Percentiles rank a stretch among this genome's conserved stretches.
Evolutionary conservation across 495 filamentous ascomycete species (phyloP).

Genomic region (Friedmanniomyces endolithicus): DNA sequence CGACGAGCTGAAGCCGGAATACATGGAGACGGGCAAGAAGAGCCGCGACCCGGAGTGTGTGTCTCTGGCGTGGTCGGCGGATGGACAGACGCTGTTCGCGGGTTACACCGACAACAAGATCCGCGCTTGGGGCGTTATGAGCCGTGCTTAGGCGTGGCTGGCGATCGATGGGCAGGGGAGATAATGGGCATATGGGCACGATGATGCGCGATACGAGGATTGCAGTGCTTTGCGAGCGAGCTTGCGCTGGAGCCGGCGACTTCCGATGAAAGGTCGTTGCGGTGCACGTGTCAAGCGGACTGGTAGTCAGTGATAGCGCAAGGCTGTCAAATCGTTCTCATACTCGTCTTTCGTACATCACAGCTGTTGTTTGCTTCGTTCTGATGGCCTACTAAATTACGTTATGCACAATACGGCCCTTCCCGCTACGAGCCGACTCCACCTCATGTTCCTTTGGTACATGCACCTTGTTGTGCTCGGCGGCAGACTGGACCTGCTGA

Average conservation of each 20-base stretch:
- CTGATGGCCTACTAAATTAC: no score
- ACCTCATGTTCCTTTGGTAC: no score
- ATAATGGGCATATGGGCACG: slow-evolving; percentile 7
- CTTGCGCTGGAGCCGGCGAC: slow-evolving; percentile 13
- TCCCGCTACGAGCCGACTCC: no score
- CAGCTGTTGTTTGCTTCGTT: no score
- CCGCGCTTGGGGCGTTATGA: slow-evolving; percentile 98
- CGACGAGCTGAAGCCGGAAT: slow-evolving; percentile 98
- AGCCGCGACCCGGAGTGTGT: slow-evolving; percentile 97
- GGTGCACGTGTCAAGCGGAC: slow-evolving; percentile 14
- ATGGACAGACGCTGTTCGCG: slow-evolving; percentile 97
- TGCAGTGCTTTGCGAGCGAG: slow-evolving; percentile 12
- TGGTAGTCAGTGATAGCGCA: neutral
- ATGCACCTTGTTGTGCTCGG: no score
- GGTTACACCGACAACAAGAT: slow-evolving; percentile 99
- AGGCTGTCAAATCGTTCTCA: neutral
- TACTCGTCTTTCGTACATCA: no score
- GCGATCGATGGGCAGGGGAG: neutral
- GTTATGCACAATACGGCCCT: no score
- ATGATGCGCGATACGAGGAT: slow-evolving; percentile 24
- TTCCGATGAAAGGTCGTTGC: slow-evolving; percentile 25
- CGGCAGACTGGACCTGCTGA: no score
- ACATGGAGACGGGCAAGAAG: slow-evolving; percentile 95
- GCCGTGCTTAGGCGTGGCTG: slow-evolving; percentile 27
- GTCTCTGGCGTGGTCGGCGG: slow-evolving; percentile 88